Evolutionary conservation across 73 alveolate genomes (phyloP), one percentile per base, ranked within the genome.

Genomic region (Paramecium octaurelia): DNA sequence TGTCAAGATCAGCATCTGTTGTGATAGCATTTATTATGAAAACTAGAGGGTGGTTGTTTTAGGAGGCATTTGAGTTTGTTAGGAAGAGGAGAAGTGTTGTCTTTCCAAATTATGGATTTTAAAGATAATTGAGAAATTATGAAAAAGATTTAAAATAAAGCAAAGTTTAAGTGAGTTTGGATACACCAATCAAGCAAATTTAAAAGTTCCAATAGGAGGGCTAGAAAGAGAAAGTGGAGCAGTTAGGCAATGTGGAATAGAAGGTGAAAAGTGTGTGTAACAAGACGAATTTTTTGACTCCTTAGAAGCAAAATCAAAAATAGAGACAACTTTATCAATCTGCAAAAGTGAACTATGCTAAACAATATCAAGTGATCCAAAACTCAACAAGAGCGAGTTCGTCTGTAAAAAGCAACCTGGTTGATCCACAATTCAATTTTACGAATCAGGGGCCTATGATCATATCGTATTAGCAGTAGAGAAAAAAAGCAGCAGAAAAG

Each of bases 71-170:
- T 11, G 77, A 71, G 10, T 89, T 31, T 60, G 94, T 85, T 14
- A 80, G 92, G 50, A 31, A 54, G 58, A 93, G 57, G 23, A 71
- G 97, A 43, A 73, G 75, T 23, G 85, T 76, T 14, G 77, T 95
- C 29, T 58, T n/a, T 35, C 97, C 97, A 31, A 95, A 95, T 54
- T 86, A 76, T 12, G 97, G 96, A 4, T 95, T 95, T 58, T 31
- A 24, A 92, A 36, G 86, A 27, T 92, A 95, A 83, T 86, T 95
- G 29, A 38, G 88, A 42, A 48, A 75, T 40, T 95, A 71, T 88
- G 93, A 95, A 46, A 85, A 48, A 58, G 92, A 58, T 42, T 29
- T 86, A 20, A 35, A 46, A 85, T 64, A 64, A 64, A 64, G 10
- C 27, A 64, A 23, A 24, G 50, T 1, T 6, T 64, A 27, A 64